phyloP scores from a whole-genome alignment of 2,329 filamentous ascomycete species.

The Chaetomiaceae sp. region DNA sequence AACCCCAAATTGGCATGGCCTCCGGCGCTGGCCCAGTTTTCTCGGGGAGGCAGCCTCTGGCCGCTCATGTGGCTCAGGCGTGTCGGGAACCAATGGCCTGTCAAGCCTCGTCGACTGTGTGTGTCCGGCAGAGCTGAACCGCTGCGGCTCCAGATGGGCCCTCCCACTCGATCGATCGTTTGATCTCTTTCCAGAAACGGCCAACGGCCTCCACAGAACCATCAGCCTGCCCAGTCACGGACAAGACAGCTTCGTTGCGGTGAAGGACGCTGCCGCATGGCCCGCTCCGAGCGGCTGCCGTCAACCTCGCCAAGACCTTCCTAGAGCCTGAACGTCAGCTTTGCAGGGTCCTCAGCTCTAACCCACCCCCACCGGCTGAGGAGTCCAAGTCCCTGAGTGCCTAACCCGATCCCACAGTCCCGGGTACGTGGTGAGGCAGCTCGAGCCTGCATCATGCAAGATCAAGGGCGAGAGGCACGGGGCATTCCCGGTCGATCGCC shows the following conservation, averaged over 20 bases:
- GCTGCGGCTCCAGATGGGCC: constrained; percentile 3
- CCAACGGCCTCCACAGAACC: constrained; percentile 6
- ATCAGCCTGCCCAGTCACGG: background rate
- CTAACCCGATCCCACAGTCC: constrained; percentile 19
- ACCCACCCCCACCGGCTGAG: constrained; percentile 2
- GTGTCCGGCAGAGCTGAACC: constrained; percentile 19
- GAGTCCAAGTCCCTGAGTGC: constrained; percentile 6
- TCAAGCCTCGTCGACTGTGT: background rate
- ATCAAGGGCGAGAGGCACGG: background rate
- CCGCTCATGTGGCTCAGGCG: constrained; percentile 16
- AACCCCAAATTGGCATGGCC: constrained; percentile 19
- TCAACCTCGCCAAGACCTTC: constrained; percentile 16
- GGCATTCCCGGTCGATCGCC: background rate
- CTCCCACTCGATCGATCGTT: background rate
- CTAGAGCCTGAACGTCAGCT: constrained; percentile 21
- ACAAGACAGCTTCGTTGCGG: background rate
- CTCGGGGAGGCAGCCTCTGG: constrained; percentile 25
- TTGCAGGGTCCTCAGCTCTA: constrained; percentile 14
- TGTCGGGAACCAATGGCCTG: constrained; percentile 14
- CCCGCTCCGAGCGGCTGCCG: background rate
- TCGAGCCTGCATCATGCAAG: constrained; percentile 11
- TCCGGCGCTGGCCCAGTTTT: constrained; percentile 10
- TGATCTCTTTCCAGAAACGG: background rate
- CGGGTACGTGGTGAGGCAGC: constrained; percentile 15
- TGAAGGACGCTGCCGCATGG: background rate